Percentiles rank a stretch among this genome's conserved stretches.
These are phyloP conservation scores for Metarhizium sp. DNA, from an alignment of 2,329 filamentous ascomycete species.

Conservation along the genomic window DNA sequence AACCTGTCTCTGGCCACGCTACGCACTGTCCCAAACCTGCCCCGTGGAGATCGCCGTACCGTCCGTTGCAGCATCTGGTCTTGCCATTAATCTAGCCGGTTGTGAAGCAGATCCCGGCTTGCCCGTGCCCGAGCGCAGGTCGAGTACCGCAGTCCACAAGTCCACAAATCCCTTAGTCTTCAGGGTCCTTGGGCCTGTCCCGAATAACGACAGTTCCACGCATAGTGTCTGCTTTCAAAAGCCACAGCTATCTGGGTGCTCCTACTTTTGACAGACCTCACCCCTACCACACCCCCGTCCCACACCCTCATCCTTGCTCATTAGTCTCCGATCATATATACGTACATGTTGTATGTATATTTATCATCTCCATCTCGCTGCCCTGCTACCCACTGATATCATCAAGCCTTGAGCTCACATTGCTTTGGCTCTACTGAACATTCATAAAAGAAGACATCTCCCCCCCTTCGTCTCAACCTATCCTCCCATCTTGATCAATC, in stretches of 20 bases:
- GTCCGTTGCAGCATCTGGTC: slow-evolving; percentile 8
- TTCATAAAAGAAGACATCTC: slow-evolving; percentile 1
- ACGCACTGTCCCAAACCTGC: slow-evolving; percentile 3
- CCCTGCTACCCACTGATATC: slow-evolving; percentile 2
- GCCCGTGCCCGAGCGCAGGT: slow-evolving; percentile 10
- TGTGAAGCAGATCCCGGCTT: slow-evolving; percentile 11
- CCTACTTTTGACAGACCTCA: neutral
- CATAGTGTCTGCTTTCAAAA: neutral
- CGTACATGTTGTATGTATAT: too few species aligned
- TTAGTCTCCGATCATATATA: slow-evolving; percentile 10
- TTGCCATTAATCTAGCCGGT: slow-evolving; percentile 10
- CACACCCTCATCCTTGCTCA: slow-evolving; percentile 5
- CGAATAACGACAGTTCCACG: neutral
- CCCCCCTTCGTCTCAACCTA: neutral
- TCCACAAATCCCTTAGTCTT: slow-evolving; percentile 5
- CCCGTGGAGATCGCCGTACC: slow-evolving; percentile 9
- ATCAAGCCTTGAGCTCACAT: slow-evolving; percentile 3
- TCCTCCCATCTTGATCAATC: neutral
- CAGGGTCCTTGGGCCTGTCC: slow-evolving; percentile 7
- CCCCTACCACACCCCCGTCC: slow-evolving; percentile 2
- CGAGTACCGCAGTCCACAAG: slow-evolving; percentile 2
- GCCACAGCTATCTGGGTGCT: neutral
- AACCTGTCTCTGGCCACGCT: neutral
- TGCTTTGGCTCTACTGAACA: neutral
- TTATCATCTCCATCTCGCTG: slow-evolving; percentile 6